Conservation (phyloP, 2,329 filamentous ascomycete genomes). For the Coniochaeta prunicola region DNA sequence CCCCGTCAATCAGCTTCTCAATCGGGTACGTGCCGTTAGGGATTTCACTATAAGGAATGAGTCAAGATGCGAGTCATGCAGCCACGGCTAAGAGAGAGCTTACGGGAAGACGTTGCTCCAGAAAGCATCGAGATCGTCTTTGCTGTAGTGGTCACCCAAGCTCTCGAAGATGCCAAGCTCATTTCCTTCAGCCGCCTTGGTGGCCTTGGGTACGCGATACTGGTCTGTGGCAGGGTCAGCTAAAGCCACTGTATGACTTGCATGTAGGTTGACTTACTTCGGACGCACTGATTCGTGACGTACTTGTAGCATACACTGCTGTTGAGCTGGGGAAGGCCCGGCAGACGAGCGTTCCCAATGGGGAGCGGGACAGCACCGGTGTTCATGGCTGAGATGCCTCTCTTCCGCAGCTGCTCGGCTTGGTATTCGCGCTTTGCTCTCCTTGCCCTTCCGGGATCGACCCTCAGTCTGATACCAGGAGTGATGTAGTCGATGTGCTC, state of each 20-base stretch:
- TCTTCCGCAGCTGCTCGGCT: slow-evolving; percentile 5
- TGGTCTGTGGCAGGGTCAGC: slow-evolving; percentile 5
- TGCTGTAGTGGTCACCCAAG: slow-evolving; percentile 15
- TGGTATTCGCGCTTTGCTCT: slow-evolving; percentile 6
- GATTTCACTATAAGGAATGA: neutral
- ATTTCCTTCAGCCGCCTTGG: slow-evolving; percentile 7
- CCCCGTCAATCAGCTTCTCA: neutral
- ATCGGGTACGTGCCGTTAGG: slow-evolving; percentile 1
- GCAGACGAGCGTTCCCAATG: neutral
- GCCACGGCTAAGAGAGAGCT: neutral
- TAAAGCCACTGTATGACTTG: no score
- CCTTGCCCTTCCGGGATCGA: slow-evolving; percentile 4
- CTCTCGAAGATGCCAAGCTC: slow-evolving; percentile 16
- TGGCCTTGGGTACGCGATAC: slow-evolving; percentile 12
- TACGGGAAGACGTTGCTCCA: slow-evolving; percentile 6
- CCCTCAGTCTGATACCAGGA: slow-evolving; percentile 40
- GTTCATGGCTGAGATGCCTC: slow-evolving; percentile 6
- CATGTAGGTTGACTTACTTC: neutral
- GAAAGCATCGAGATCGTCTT: slow-evolving; percentile 13
- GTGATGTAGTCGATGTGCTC: slow-evolving; percentile 46
- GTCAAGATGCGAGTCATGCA: neutral
- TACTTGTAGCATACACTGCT: slow-evolving; percentile 7
- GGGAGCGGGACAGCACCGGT: slow-evolving; percentile 3
- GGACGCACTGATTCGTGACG: slow-evolving; percentile 11
- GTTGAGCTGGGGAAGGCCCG: slow-evolving; percentile 4